phyloP scores from a whole-genome alignment of 2,329 filamentous ascomycete species.

The Albifimbria verrucaria region DNA sequence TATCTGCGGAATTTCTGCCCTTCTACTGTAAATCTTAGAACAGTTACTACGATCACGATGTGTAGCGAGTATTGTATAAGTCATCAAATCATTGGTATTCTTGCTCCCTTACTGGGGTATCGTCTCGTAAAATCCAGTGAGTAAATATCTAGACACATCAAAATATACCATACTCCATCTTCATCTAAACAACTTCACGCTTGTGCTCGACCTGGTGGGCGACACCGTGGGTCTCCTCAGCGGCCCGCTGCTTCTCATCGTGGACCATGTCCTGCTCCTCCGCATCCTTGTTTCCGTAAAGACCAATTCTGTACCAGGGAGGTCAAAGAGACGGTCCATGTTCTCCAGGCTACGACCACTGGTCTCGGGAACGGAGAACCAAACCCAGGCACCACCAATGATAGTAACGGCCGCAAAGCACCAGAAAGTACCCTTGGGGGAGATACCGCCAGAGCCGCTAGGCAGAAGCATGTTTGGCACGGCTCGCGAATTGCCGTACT shows the following conservation, averaged over 20 bases:
- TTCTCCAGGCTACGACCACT: constrained; percentile 62
- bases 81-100: background rate
- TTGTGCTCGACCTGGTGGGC: constrained; percentile 33
- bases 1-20: no score
- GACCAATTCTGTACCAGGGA: constrained; percentile 73
- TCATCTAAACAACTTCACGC: constrained; percentile 12
- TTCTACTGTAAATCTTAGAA: background rate
- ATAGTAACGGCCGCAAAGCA: constrained; percentile 69
- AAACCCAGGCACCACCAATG: constrained; percentile 67
- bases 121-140: background rate
- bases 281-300: constrained; percentile 49
- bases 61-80: background rate
- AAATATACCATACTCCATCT: background rate
- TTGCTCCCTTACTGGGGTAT: background rate
- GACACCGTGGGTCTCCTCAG: constrained; percentile 25
- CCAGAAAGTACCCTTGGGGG: constrained; percentile 69
- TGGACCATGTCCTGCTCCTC: constrained; percentile 40
- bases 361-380: constrained; percentile 70
- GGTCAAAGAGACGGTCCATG: constrained; percentile 68
- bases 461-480: constrained; percentile 71
- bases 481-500: constrained; percentile 73
- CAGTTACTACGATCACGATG: background rate
- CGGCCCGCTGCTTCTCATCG: constrained; percentile 41
- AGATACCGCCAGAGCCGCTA: constrained; percentile 42
- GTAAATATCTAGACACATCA: background rate